Evolutionary conservation across 1,284 basidiomycete genomes (phyloP), one percentile per base, ranked within the genome.

Genomic region (Xanthoconium separans): DNA sequence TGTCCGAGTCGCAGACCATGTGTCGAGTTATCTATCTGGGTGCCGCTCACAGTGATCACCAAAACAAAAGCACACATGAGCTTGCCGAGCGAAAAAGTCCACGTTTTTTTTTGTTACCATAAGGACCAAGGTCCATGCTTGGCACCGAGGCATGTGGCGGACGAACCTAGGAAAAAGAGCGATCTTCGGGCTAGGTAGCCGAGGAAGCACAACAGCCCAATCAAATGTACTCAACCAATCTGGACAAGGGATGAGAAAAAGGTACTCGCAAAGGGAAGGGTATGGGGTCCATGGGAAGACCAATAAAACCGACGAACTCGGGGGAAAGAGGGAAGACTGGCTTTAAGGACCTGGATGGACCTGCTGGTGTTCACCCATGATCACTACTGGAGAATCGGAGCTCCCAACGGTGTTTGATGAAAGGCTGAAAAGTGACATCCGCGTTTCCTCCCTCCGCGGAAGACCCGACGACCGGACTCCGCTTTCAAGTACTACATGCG

Each of bases 381-480:
- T 84, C 27, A 6, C 27, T 27, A 6, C 27, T 6, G 27, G 3
- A 7, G 65, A 96, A 89, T 72, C 96, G 95, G 62, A 91, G 93
- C 0, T 98, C 95, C 95, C 95, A 98, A 39, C 95, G 89, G 68
- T 97, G 95, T 74, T 98, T 98, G 75, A 95, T 91, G 47, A 98
- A 79, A 5, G 27, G 27, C 27, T 27, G 27, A 27, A 27, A 27
- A 27, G 27, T 27, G 27, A 27, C 27, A 27, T 27, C 27, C 27
- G 27, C 27, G 27, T 27, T 27, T 27, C 27, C 27, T 27, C 27
- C 22, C 27, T 27, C 27, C 6, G 27, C 27, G 27, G 27, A 27
- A 7, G 27, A 27, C 27, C 22, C 22, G 27, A 27, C 6, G 27
- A 27, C 27, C 27, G 27, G 27, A 27, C 27, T 5, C 27, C 27